Evolutionary conservation across 768 basidiomycete genomes (phyloP).

Genomic region (Hygrophorus pudorinus): DNA sequence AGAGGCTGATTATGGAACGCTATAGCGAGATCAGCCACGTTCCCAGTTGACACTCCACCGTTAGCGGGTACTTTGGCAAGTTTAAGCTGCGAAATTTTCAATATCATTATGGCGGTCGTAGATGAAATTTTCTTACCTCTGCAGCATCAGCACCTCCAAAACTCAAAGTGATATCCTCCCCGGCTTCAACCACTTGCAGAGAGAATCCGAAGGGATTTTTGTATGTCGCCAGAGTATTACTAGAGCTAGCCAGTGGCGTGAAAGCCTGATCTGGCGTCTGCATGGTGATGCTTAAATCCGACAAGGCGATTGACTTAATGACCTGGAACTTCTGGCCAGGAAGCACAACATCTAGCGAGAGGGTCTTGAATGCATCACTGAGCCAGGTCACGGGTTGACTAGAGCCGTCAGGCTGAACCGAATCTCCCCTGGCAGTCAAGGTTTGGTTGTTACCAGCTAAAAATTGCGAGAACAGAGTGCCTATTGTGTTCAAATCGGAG

Average conservation of each 20-base stretch:
- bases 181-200: slow-evolving; percentile 48
- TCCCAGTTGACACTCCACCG: slow-evolving; percentile 64
- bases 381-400: slow-evolving; percentile 48
- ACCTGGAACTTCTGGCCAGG: slow-evolving; percentile 55
- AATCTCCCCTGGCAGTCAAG: slow-evolving; percentile 45
- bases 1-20: slow-evolving; percentile 48
- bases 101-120: not conserved
- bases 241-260: slow-evolving; percentile 49
- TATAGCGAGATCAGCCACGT: slow-evolving; percentile 48
- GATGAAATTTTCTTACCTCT: slow-evolving; percentile 25
- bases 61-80: slow-evolving; percentile 37
- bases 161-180: slow-evolving; percentile 43
- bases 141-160: slow-evolving; percentile 41
- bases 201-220: slow-evolving; percentile 74
- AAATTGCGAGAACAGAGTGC: slow-evolving; percentile 57
- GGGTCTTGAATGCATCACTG: slow-evolving; percentile 58
- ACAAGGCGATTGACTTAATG: slow-evolving; percentile 52
- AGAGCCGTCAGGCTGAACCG: slow-evolving; percentile 49
- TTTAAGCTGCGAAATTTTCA: slow-evolving; percentile 27
- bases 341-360: slow-evolving; percentile 49
- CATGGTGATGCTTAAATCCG: slow-evolving; percentile 47
- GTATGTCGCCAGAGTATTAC: slow-evolving; percentile 45
- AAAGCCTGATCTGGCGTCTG: slow-evolving; percentile 42
- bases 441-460: slow-evolving; percentile 56
- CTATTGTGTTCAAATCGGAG: slow-evolving; percentile 40